Conservation (phyloP, 371 early-diverging fungal genomes). For the Choanephora cucurbitarum region DNA sequence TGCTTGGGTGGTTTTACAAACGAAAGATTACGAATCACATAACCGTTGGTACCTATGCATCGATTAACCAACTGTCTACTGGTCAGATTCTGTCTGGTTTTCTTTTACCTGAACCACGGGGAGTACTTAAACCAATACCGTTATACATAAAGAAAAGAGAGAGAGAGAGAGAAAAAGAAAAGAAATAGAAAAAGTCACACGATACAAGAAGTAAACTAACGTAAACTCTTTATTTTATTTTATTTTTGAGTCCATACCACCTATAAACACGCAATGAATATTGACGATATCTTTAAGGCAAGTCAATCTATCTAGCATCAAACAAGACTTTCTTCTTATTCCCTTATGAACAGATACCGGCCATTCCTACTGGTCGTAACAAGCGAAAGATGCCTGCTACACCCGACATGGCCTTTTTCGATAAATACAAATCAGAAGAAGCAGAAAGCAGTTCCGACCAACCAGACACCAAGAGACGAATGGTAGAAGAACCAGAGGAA, state of each 20-base stretch:
- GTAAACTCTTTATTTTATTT: no score
- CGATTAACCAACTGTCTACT: neutral
- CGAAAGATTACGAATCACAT: slow-evolving; percentile 89
- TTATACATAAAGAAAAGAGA: slow-evolving; percentile 65
- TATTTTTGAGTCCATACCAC: no score
- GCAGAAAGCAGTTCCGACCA: slow-evolving; percentile 16
- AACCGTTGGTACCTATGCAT: slow-evolving; percentile 79
- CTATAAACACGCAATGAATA: slow-evolving; percentile 64
- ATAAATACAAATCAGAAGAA: slow-evolving; percentile 40
- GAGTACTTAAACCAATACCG: slow-evolving; percentile 90
- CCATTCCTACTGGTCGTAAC: slow-evolving; percentile 59
- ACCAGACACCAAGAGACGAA: neutral
- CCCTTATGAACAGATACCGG: slow-evolving; percentile 42
- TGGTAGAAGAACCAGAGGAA: slow-evolving; percentile 21
- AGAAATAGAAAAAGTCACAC: neutral
- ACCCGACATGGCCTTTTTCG: slow-evolving; percentile 48
- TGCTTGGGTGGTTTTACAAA: slow-evolving; percentile 54
- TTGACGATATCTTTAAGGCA: slow-evolving; percentile 76
- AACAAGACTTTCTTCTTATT: neutral
- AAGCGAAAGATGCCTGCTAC: slow-evolving; percentile 65
- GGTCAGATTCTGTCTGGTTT: no score
- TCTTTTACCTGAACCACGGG: slow-evolving; percentile 84
- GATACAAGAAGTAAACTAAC: no score
- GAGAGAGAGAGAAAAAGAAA: slow-evolving; percentile 1
- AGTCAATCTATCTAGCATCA: no score